A percentile compares a stretch with the other conserved stretches of the same genome.
These are phyloP conservation scores for Volutella citrinella DNA, from an alignment of 2,329 filamentous ascomycete genomes.

Conservation along the genomic window DNA sequence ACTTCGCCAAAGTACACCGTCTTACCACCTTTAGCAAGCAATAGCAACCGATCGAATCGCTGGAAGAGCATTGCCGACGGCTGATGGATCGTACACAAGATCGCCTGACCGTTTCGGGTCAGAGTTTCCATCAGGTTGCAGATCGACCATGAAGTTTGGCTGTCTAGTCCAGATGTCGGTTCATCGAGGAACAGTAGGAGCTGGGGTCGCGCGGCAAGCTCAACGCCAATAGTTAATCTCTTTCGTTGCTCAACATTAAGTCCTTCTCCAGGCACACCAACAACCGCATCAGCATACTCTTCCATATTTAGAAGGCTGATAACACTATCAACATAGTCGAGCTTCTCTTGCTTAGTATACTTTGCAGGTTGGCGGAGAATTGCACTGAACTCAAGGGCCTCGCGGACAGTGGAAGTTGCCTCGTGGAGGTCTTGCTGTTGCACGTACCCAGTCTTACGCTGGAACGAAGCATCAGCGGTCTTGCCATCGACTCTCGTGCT, in stretches of 20 bases:
- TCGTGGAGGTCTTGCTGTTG: constrained; percentile 82
- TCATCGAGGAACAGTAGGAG: constrained; percentile 59
- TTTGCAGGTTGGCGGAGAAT: constrained; percentile 73
- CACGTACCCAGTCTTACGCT: constrained; percentile 77
- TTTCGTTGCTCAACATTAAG: constrained; percentile 59
- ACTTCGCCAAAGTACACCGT: constrained; percentile 67
- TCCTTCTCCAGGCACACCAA: constrained; percentile 56
- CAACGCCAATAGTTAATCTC: constrained; percentile 55
- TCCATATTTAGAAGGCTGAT: constrained; percentile 61
- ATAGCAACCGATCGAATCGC: constrained; percentile 55
- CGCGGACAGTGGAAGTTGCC: constrained; percentile 75
- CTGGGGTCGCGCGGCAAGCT: constrained; percentile 49
- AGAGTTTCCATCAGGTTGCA: constrained; percentile 57
- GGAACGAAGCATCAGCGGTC: constrained; percentile 72
- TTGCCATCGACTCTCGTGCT: constrained; percentile 65
- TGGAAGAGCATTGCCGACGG: constrained; percentile 47
- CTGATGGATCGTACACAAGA: constrained; percentile 51
- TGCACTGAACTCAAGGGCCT: constrained; percentile 79
- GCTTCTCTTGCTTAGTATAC: constrained; percentile 66
- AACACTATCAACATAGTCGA: constrained; percentile 77
- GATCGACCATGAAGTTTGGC: constrained; percentile 59
- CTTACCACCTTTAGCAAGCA: constrained; percentile 58
- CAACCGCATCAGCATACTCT: constrained; percentile 60
- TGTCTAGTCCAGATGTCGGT: constrained; percentile 57
- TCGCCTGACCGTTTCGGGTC: constrained; percentile 46